phyloP scores from a whole-genome alignment of 108 stramenopile genomes.

The Licmophora abbreviata region DNA sequence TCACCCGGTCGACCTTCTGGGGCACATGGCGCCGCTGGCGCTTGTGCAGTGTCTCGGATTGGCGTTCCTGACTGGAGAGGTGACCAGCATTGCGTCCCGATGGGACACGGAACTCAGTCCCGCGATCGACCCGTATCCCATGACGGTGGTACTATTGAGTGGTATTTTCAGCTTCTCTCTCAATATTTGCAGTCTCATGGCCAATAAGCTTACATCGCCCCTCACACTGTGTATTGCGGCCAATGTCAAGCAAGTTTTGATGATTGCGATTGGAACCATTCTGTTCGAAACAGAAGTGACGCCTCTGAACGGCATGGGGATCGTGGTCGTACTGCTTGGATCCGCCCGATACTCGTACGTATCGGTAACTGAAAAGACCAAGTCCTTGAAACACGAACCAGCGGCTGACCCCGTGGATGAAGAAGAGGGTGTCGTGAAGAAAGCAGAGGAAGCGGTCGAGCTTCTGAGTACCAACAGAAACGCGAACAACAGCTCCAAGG shows the following conservation, averaged over 20 bases:
- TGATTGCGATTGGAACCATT: constrained; percentile 52
- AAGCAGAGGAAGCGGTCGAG: too few species aligned
- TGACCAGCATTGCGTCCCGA: constrained; percentile 29
- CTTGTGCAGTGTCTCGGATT: constrained; percentile 53
- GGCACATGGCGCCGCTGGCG: constrained; percentile 79
- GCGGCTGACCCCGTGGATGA: too few species aligned
- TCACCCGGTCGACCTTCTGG: constrained; percentile 71
- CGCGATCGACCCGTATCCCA: constrained; percentile 18
- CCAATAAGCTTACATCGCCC: constrained; percentile 82
- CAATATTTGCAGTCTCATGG: constrained; percentile 73
- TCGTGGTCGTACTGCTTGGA: constrained; percentile 58
- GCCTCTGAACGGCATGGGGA: constrained; percentile 49
- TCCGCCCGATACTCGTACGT: constrained; percentile 75
- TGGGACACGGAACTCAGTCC: constrained; percentile 37
- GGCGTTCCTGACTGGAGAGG: constrained; percentile 49
- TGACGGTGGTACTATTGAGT: constrained; percentile 35
- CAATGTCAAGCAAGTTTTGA: constrained; percentile 84
- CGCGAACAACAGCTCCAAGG: too few species aligned
- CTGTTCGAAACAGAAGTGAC: constrained; percentile 42
- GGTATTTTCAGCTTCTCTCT: constrained; percentile 70
- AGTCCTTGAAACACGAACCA: too few species aligned
- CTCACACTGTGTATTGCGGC: constrained; percentile 83
- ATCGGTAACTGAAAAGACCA: constrained; percentile 45
- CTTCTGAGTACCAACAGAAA: too few species aligned
- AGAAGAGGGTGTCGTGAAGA: too few species aligned